Percentiles rank a stretch among this genome's conserved stretches.
These are phyloP conservation scores for Trifolium fragiferum DNA, from an alignment of 306 rosid genomes.

Conservation along the genomic window DNA sequence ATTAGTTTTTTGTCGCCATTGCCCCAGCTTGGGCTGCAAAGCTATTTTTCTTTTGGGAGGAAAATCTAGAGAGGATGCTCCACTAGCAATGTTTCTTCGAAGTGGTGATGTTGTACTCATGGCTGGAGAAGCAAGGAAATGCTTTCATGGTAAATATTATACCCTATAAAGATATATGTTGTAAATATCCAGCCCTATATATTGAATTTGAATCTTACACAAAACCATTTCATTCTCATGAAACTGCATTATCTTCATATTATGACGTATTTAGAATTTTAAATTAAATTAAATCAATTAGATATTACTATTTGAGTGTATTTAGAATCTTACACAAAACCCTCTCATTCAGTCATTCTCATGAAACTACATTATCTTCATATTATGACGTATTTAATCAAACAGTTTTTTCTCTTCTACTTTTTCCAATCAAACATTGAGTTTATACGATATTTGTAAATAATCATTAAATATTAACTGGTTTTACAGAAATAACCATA, in stretches of 20 bases:
- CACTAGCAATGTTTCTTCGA: slow-evolving; percentile 87
- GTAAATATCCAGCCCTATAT: not conserved
- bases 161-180: slow-evolving; percentile 3
- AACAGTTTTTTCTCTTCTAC: not conserved
- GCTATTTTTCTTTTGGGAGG: slow-evolving; percentile 94
- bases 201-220: not conserved
- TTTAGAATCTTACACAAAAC: too few species aligned
- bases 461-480: not conserved
- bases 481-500: slow-evolving; percentile 18
- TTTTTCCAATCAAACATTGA: not conserved
- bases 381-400: too few species aligned
- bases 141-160: slow-evolving; percentile 77
- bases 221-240: not conserved
- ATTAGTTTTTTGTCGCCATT: slow-evolving; percentile 18
- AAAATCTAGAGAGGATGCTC: slow-evolving; percentile 82
- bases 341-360: too few species aligned
- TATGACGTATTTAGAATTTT: not conserved
- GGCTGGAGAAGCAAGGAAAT: slow-evolving; percentile 95
- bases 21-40: slow-evolving; percentile 88
- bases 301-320: too few species aligned
- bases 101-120: slow-evolving; percentile 96
- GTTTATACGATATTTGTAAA: not conserved
- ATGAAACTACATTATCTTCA: too few species aligned
- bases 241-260: not conserved
- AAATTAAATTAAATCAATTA: not conserved